Evolutionary conservation across 148 eudicot species (phyloP).

Genomic region (Fagopyrum homotropicum): DNA sequence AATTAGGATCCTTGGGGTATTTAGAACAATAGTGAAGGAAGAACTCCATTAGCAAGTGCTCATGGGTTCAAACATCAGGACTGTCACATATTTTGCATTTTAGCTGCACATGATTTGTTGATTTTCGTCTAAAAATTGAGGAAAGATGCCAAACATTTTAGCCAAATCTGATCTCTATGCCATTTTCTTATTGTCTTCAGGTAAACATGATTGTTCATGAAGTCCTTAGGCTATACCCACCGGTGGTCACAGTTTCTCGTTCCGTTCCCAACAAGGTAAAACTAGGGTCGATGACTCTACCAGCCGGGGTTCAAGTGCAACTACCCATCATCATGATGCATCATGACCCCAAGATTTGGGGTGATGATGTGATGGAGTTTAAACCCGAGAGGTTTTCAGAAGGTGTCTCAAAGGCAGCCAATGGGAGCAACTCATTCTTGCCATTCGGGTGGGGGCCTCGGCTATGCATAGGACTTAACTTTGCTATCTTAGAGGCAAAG

Average conservation of each 20-base stretch:
- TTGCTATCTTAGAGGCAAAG: constrained; percentile 21
- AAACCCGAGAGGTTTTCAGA: constrained; percentile 30
- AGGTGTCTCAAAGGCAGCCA: constrained; percentile 30
- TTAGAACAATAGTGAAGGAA: no score
- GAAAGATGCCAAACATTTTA: no score
- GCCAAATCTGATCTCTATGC: no score
- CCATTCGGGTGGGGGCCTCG: constrained; percentile 40
- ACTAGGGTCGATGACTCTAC: constrained; percentile 20
- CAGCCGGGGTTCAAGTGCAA: constrained; percentile 19
- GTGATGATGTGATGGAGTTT: constrained; percentile 25
- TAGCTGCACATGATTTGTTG: no score
- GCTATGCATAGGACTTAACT: constrained; percentile 25
- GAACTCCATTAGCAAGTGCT: no score
- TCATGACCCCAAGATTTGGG: constrained; percentile 29
- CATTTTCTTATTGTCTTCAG: constrained; percentile 2
- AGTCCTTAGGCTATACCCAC: constrained; percentile 32
- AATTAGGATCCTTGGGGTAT: background rate
- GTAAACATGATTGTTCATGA: constrained; percentile 32
- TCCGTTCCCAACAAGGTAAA: constrained; percentile 19
- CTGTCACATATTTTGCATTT: no score
- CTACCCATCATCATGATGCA: constrained; percentile 19
- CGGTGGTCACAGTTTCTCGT: constrained; percentile 12
- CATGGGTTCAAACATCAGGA: no score
- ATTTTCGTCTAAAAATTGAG: no score
- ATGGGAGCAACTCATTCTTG: constrained; percentile 18